Base-by-base conservation (phyloP, 176 grass and related monocot genomes). In the Lolium multiflorum region DNA sequence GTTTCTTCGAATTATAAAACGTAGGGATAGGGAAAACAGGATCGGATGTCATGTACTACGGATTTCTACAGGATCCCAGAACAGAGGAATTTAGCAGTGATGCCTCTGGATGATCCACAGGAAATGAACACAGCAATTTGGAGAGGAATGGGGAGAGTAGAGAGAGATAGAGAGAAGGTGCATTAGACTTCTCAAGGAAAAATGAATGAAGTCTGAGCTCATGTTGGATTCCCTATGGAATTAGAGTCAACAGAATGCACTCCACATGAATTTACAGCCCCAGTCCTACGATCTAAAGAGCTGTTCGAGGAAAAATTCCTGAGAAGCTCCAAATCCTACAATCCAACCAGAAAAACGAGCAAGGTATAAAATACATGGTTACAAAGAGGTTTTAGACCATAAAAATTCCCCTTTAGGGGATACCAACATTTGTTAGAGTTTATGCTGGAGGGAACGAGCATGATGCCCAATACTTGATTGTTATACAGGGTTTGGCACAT, bases 1-100 rank as follows among this genome's bases (percentile, higher is more conserved):
- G 20, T 5, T 78, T 68, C 14, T 39, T 63, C 18, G 61, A 38
- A 54, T 77, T 77, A 77, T 18, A 77, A 77, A 77, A 20, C 14
- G 61, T 64, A 64, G 24, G 61, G 61, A 15, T 64, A 64, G 12
- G 11, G 61, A 64, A 64, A 4, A 64, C 1, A 64, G 2, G 10
- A 14, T 28, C 14, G 61, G 24, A 64, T 64, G 61, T 14, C 61
- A 64, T 28, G 61, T 64, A 28, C 24, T 28, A 64, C 26, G 60
- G 60, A 11, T 63, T 62, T 63, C 22, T 63, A 63, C 24, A 64
- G 24, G 24, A 64, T 64, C 61, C 6, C 11, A 28, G 25, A 63
- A 28, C 24, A 64, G 4, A 64, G 1, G 11, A 64, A 28, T 64
- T 28, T 64, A 28, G 12, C 61, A 64, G 61, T 26, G 24, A 14